Evolutionary conservation across 2,329 filamentous ascomycete species (phyloP), one percentile per base, ranked within the genome.

Genomic region (Phialocephala subalpina): DNA sequence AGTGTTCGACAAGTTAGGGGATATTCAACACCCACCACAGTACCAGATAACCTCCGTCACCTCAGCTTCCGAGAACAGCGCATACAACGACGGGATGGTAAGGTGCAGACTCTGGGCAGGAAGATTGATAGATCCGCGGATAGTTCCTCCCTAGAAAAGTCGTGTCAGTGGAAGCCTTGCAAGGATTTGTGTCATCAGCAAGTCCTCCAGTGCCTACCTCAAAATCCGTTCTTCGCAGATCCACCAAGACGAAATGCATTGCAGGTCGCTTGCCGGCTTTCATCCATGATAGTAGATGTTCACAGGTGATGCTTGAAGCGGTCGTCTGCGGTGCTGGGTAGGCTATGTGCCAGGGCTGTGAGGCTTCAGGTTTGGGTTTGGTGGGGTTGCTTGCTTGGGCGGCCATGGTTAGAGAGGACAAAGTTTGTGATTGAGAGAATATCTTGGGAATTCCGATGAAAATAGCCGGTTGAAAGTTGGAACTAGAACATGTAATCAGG

Each of bases 211-310:
- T n/a, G n/a, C n/a, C n/a, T 25, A 58, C 56, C 35, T 58, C 56
- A 35, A 74, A 68, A 60, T 80, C 78, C 16, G 70, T 75, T 25
- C 78, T 71, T 22, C 78, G 70, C 53, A 80, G 66, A 53, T 79
- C 77, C 11, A 80, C 73, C 1, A 77, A 62, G 22, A 75, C 67
- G 56, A 73, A 75, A 60, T 73, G 66, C 53, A 80, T 66, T 22
- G 56, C 60, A 16, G 66, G 29, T 1, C 45, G 18, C 35, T 58
- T 55, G 25, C 61, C 57, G 12, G 42, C 33, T 1, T 55, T 20
- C 57, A 68, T 58, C 65, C 56, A 64, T 14, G 33, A 56, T 1
- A 69, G 56, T 6, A 69, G 47, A 0, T 3, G 56, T 22, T 45
- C 47, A 4, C 60, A 25, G n/a, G 62, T 63, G 57, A 69, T 60